A percentile compares a stretch with the other conserved stretches of the same genome.
Conservation (phyloP, 2,329 filamentous ascomycete genomes). For the Aspergillus sp. region DNA sequence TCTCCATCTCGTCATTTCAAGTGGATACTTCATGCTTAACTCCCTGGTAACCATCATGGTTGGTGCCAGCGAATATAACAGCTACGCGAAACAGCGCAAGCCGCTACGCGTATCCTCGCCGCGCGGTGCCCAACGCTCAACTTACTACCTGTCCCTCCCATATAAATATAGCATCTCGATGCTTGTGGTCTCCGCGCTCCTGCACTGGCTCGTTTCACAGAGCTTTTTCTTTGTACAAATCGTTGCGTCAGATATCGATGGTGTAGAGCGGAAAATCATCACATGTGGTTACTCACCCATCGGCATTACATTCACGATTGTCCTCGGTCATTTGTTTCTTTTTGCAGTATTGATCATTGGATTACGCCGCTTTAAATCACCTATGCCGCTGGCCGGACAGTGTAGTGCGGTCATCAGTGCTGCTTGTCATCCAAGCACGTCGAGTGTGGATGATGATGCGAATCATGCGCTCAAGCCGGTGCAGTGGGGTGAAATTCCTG, state of each 20-base stretch:
- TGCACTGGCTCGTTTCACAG: constrained; percentile 51
- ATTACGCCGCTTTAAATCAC: neutral
- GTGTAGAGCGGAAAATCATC: neutral
- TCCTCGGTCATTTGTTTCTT: neutral
- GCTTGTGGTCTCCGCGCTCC: constrained; percentile 27
- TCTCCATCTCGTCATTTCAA: constrained; percentile 32
- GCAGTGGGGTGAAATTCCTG: neutral
- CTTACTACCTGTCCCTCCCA: constrained; percentile 47
- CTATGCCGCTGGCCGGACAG: neutral
- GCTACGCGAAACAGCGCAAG: constrained; percentile 37
- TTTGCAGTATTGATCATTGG: neutral
- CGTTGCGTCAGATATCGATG: neutral
- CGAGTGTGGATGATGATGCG: neutral
- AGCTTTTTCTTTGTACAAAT: constrained; percentile 36
- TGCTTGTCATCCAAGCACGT: neutral
- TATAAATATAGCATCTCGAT: constrained; percentile 44
- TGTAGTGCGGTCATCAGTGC: constrained; percentile 4
- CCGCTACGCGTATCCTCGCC: constrained; percentile 46
- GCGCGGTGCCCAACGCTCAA: constrained; percentile 41
- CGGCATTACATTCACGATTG: constrained; percentile 1
- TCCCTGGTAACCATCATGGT: constrained; percentile 46
- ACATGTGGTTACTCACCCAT: constrained; percentile 3
- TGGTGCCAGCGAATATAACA: constrained; percentile 48
- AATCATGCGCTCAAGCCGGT: constrained; percentile 2
- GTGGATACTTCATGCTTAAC: constrained; percentile 36